phyloP scores from a whole-genome alignment of 2,329 filamentous ascomycete genomes.

The Arthrobotrys iridis region DNA sequence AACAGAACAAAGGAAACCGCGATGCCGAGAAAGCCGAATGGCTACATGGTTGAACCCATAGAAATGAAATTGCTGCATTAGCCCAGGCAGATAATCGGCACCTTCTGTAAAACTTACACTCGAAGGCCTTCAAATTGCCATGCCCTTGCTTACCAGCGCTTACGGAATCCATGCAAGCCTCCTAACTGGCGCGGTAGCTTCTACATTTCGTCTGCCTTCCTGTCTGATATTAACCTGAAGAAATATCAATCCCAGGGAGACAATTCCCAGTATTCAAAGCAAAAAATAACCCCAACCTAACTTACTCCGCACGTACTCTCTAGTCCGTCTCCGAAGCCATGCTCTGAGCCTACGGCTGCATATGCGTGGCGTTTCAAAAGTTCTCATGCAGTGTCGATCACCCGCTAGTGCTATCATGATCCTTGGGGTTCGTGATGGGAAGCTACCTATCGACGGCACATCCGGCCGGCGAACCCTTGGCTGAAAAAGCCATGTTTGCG shows the following conservation, averaged over 20 bases:
- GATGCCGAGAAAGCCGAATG: constrained; percentile 45
- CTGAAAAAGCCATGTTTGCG: not conserved
- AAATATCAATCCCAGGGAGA: not conserved
- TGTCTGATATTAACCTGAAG: not conserved
- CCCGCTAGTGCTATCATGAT: constrained; percentile 47
- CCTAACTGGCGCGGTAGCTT: constrained; percentile 17
- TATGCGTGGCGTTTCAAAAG: constrained; percentile 40
- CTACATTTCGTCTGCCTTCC: not conserved
- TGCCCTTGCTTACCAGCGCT: constrained; percentile 39
- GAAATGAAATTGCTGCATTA: constrained; percentile 11
- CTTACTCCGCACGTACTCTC: not conserved
- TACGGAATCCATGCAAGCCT: constrained; percentile 20
- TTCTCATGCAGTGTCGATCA: constrained; percentile 51
- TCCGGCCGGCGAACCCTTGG: constrained; percentile 4
- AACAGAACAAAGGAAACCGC: constrained; percentile 33
- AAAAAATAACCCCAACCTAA: not conserved
- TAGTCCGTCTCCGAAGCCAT: not conserved
- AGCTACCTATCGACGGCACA: constrained; percentile 3
- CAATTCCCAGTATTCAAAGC: not conserved
- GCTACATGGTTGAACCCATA: constrained; percentile 18
- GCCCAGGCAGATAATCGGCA: constrained; percentile 16
- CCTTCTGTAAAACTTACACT: not conserved
- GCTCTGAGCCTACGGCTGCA: constrained; percentile 4
- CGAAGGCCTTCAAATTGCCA: not conserved
- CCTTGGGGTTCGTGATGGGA: constrained; percentile 7